Evolutionary conservation across 2,329 filamentous ascomycete species (phyloP).

Genomic region (Neonectria sp.): DNA sequence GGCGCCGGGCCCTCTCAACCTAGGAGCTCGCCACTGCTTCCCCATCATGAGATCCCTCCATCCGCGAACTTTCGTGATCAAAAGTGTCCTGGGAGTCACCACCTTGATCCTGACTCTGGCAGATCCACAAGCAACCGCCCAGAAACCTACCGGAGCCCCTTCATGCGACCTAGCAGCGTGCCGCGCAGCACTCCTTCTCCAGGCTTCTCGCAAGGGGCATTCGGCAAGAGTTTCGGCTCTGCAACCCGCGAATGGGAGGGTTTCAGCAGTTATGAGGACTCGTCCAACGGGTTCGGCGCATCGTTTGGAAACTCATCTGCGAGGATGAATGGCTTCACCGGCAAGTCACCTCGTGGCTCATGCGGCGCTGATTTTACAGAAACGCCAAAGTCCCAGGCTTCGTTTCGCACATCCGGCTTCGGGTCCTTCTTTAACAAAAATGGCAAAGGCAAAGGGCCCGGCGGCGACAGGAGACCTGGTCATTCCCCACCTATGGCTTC

Average conservation of each 20-base stretch:
- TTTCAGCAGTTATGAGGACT: constrained; percentile 21
- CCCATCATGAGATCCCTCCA: constrained; percentile 9
- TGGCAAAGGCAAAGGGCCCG: constrained; percentile 24
- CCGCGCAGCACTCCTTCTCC: constrained; percentile 25
- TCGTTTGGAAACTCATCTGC: neutral
- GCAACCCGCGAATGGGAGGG: constrained; percentile 26
- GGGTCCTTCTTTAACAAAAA: constrained; percentile 43
- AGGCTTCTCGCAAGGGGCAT: constrained; percentile 43
- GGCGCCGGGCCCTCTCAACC: constrained; percentile 6
- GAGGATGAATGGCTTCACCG: constrained; percentile 2
- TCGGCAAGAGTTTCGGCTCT: constrained; percentile 40
- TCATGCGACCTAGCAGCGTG: constrained; percentile 31
- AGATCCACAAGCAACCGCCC: constrained; percentile 19
- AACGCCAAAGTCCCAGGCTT: constrained; percentile 33
- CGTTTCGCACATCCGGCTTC: constrained; percentile 37
- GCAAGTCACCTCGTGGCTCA: neutral
- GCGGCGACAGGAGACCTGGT: constrained; percentile 17
- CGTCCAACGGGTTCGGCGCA: neutral
- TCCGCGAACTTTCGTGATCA: constrained; percentile 2
- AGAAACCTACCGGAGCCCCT: constrained; percentile 6
- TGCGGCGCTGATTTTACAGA: constrained; percentile 22
- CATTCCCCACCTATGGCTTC: constrained; percentile 17
- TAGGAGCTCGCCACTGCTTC: constrained; percentile 37
- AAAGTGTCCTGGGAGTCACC: neutral
- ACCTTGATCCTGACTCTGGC: constrained; percentile 30